phyloP scores from a whole-genome alignment of 1,284 basidiomycete genomes.

The Leccinum solheimii region DNA sequence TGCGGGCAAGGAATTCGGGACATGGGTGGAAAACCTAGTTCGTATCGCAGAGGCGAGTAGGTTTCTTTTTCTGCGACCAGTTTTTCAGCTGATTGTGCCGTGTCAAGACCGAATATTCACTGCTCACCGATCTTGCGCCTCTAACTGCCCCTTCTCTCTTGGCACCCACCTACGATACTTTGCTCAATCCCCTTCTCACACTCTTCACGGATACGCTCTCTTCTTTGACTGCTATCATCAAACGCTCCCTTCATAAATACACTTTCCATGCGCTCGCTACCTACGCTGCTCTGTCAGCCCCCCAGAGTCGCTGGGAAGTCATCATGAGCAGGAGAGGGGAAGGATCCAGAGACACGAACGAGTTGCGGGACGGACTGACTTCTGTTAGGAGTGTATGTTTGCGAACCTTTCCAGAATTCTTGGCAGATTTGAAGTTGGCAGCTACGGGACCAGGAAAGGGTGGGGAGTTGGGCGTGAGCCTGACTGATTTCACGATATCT shows the following conservation, averaged over 20 bases:
- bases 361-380: conserved; percentile 67
- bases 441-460: conserved; percentile 44
- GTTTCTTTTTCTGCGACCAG: not conserved
- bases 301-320: conserved; percentile 66
- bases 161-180: conserved; percentile 55
- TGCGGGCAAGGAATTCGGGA: conserved; percentile 66
- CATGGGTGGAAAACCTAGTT: conserved; percentile 63
- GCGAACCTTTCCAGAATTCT: conserved; percentile 76
- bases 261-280: conserved; percentile 77
- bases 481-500: conserved; percentile 62
- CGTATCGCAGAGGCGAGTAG: conserved; percentile 59
- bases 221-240: conserved; percentile 66
- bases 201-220: conserved; percentile 63
- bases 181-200: conserved; percentile 61
- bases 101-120: conserved; percentile 51
- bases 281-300: conserved; percentile 54
- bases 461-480: conserved; percentile 54
- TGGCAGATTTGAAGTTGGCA: conserved; percentile 71
- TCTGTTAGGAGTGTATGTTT: conserved; percentile 65
- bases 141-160: conserved; percentile 50
- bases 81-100: conserved; percentile 8
- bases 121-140: conserved; percentile 61
- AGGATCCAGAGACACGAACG: conserved; percentile 56
- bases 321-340: conserved; percentile 47
- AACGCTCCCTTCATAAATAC: conserved; percentile 82